Conservation (phyloP, 1,284 basidiomycete genomes). For the Puccinia novopanici region DNA sequence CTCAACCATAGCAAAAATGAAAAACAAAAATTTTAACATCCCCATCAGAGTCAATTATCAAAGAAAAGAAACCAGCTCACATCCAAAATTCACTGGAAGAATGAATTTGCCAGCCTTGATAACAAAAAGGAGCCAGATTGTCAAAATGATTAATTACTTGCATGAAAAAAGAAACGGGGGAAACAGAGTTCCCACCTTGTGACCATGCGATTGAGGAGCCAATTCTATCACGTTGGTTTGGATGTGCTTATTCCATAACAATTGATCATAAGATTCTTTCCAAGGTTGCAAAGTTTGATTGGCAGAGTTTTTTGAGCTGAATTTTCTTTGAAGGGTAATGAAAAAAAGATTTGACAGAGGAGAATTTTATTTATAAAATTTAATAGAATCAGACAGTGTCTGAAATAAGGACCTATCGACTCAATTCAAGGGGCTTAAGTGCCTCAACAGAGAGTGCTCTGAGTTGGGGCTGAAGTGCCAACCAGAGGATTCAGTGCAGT, state of each 20-base stretch:
- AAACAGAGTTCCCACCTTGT: conserved; percentile 17
- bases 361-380: too few species aligned
- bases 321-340: too few species aligned
- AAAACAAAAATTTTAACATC: too few species aligned
- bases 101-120: conserved; percentile 33
- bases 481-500: too few species aligned
- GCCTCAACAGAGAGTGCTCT: too few species aligned
- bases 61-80: conserved; percentile 62
- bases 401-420: too few species aligned
- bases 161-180: background rate
- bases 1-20: background rate
- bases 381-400: too few species aligned
- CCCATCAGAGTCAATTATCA: background rate
- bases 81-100: conserved; percentile 67
- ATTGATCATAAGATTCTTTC: conserved; percentile 43
- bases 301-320: background rate
- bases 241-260: conserved; percentile 48
- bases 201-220: conserved; percentile 22
- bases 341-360: too few species aligned
- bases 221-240: conserved; percentile 39
- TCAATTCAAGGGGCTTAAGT: too few species aligned
- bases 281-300: conserved; percentile 10
- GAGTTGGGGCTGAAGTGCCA: too few species aligned
- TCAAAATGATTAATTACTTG: background rate
- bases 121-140: background rate